Base-by-base conservation (phyloP, 768 basidiomycete genomes). In the Termitomyces sp. region DNA sequence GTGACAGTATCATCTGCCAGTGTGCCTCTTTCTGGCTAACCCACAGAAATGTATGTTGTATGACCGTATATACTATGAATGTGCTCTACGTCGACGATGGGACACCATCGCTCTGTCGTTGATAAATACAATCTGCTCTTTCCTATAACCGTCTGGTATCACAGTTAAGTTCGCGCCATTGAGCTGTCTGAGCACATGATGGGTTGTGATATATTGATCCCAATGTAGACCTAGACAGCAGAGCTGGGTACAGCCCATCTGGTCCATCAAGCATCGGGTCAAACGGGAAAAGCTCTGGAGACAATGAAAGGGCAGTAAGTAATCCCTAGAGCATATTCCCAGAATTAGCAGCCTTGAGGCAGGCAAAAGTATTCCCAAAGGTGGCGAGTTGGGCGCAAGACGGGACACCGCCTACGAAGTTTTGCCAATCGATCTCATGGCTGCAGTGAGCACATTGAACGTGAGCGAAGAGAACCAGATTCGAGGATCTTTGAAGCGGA, bases 191-290 rank as follows among this genome's bases (percentile, higher is more conserved):
- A 69, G 9, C 29, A 60, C 59, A 34, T 34, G 59, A 32, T 48
- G 56, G 50, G 31, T 61, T 56, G 66, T 57, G 50, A 43, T 63
- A 53, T 60, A 64, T 59, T 41, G 62, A 61, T 27, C 60, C 66
- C 66, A 67, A n/a, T 61, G 56, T 9, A 65, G 66, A 32, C 66
- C 65, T 66, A n/a, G n/a, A 43, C 21, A 50, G 25, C 46, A 56
- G 52, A 64, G 69, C 69, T n/a, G 77, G 75, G 17, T 72, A 64
- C 8, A 80, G 50, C 0, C 78, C 78, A 1, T 61, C 66, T 0
- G 66, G 65, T 0, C 78, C 78, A 60, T 81, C 79, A 37, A 81
- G 59, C 1, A 71, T 71, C 1, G 77, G 77, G 16, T 59, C 58
- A 62, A 74, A 80, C 2, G 72, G 63, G 58, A 74, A 71, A 16